Evolutionary conservation across 768 basidiomycete species (phyloP).

Genomic region (Lyophyllum shimeji): DNA sequence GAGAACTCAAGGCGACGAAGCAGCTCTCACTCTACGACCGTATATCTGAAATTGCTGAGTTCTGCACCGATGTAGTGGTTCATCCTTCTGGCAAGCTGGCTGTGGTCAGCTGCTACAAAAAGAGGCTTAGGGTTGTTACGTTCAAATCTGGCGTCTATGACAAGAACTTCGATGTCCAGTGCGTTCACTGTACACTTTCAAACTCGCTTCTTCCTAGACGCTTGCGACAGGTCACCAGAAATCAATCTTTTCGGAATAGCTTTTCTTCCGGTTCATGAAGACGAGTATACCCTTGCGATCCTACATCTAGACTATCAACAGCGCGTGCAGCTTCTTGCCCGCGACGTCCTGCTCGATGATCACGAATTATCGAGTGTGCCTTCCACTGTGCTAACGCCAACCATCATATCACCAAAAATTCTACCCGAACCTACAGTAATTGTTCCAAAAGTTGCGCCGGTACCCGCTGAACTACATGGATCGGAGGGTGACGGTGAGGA

Average conservation of each 20-base stretch:
- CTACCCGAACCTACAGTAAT: slow-evolving; percentile 43
- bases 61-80: slow-evolving; percentile 68
- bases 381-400: slow-evolving; percentile 50
- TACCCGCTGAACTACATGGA: slow-evolving; percentile 34
- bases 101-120: slow-evolving; percentile 64
- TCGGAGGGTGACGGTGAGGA: slow-evolving; percentile 29
- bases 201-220: background rate
- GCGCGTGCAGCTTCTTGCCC: slow-evolving; percentile 62
- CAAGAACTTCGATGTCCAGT: slow-evolving; percentile 67
- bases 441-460: slow-evolving; percentile 39
- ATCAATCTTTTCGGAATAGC: slow-evolving; percentile 66
- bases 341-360: slow-evolving; percentile 50
- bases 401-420: slow-evolving; percentile 48
- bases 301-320: slow-evolving; percentile 64
- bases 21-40: slow-evolving; percentile 57
- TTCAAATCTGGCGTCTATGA: slow-evolving; percentile 55
- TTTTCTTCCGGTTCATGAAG: slow-evolving; percentile 50
- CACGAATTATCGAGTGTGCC: slow-evolving; percentile 49
- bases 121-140: slow-evolving; percentile 65
- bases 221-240: slow-evolving; percentile 52
- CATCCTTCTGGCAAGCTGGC: slow-evolving; percentile 61
- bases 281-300: slow-evolving; percentile 59
- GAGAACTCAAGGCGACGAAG: slow-evolving; percentile 40
- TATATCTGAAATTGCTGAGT: slow-evolving; percentile 62
- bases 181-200: slow-evolving; percentile 25